These are phyloP conservation scores for Candida qinlingensis DNA, from an alignment of 805 yeast genomes.

Conservation along the genomic window DNA sequence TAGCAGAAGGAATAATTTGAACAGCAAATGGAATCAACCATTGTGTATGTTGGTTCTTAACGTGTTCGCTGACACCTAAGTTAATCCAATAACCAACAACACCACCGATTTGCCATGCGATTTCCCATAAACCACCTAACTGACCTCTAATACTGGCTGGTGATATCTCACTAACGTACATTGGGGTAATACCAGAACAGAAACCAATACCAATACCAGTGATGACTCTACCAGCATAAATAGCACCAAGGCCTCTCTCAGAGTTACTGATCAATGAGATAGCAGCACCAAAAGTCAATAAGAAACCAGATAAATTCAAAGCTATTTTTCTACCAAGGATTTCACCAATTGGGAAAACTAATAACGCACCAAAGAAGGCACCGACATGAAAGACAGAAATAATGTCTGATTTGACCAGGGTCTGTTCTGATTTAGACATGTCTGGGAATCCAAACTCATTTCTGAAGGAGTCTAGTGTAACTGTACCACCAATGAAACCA, in stretches of 20 bases:
- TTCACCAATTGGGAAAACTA: constrained; percentile 16
- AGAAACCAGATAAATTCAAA: constrained; percentile 11
- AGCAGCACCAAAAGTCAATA: constrained; percentile 34
- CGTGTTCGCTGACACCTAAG: constrained; percentile 38
- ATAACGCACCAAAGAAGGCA: constrained; percentile 21
- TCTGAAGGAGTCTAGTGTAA: constrained; percentile 9
- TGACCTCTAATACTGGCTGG: constrained; percentile 43
- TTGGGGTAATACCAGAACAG: constrained; percentile 44
- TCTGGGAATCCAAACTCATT: constrained; percentile 12
- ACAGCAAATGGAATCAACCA: constrained; percentile 46
- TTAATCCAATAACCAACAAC: constrained; percentile 46
- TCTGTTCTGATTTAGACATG: constrained; percentile 3
- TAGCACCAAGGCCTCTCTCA: constrained; percentile 35
- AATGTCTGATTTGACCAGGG: constrained; percentile 11
- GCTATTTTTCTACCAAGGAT: constrained; percentile 16
- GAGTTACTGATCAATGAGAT: constrained; percentile 32
- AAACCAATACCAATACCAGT: constrained; percentile 48
- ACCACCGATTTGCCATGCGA: constrained; percentile 44
- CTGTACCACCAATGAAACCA: constrained; percentile 17
- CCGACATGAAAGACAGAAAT: constrained; percentile 22
- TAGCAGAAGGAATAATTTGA: constrained; percentile 40
- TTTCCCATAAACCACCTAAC: constrained; percentile 39
- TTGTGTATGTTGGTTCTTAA: constrained; percentile 26
- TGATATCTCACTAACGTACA: constrained; percentile 39
- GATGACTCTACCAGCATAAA: constrained; percentile 46